Conservation (phyloP, 2,329 filamentous ascomycete species). For the Ophiostoma angusticollis region DNA sequence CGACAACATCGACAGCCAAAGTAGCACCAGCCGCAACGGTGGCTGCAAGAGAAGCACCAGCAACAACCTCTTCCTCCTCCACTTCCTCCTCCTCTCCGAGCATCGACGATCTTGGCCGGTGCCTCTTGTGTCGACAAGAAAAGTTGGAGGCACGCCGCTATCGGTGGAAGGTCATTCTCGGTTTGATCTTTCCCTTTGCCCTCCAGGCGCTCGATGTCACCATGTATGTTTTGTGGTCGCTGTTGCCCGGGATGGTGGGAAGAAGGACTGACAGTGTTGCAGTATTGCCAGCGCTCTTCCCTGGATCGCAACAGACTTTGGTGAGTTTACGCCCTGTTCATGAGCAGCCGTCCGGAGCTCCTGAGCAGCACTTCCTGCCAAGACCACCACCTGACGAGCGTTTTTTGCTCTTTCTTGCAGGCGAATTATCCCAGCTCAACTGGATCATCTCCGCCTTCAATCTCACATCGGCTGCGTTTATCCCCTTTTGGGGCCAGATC, state of each 20-base stretch:
- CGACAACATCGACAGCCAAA: neutral
- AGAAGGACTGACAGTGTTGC: neutral
- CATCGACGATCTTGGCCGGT: neutral
- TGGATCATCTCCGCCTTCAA: conserved; percentile 61
- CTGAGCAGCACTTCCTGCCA: neutral
- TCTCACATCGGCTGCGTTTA: conserved; percentile 52
- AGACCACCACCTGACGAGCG: neutral
- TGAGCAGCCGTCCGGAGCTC: no score
- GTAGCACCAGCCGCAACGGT: no score
- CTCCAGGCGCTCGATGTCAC: conserved; percentile 52
- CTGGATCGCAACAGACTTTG: conserved; percentile 52
- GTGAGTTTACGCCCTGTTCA: conserved; percentile 21
- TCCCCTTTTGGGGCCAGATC: conserved; percentile 52
- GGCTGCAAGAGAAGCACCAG: no score
- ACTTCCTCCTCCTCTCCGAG: neutral
- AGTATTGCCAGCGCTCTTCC: conserved; percentile 42
- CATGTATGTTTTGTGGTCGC: conserved; percentile 24
- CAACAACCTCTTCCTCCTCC: neutral
- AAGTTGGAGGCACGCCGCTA: conserved; percentile 26
- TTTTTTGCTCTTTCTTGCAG: conserved; percentile 17
- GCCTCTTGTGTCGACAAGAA: conserved; percentile 17
- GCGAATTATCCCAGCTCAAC: conserved; percentile 44
- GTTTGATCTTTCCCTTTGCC: conserved; percentile 46
- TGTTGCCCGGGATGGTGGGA: no score
- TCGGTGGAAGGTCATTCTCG: conserved; percentile 45